phyloP scores from a whole-genome alignment of 192 early-diverging fungal species.

The Backusella tarrabulga region DNA sequence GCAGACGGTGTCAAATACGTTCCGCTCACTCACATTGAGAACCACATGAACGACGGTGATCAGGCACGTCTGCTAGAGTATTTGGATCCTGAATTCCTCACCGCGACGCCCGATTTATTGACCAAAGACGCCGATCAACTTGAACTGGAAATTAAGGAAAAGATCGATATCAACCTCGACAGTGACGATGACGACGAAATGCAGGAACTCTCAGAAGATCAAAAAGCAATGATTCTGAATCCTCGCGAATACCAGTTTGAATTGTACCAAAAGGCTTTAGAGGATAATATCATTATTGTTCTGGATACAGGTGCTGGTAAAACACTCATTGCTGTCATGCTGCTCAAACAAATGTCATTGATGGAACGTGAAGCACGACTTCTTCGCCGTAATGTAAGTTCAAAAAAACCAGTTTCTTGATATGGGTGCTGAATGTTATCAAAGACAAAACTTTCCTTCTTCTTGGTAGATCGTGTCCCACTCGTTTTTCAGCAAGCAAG shows the following conservation, averaged over 20 bases:
- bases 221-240: constrained; percentile 21
- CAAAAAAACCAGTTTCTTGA: background rate
- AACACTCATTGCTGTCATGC: constrained; percentile 84
- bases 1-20: background rate
- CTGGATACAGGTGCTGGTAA: constrained; percentile 94
- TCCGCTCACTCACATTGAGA: background rate
- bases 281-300: constrained; percentile 82
- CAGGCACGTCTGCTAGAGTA: background rate
- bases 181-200: constrained; percentile 9
- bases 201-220: background rate
- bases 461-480: constrained; percentile 86
- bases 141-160: constrained; percentile 9
- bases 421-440: background rate
- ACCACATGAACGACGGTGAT: constrained; percentile 25
- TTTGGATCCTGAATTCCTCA: constrained; percentile 21
- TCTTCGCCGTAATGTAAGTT: constrained; percentile 37
- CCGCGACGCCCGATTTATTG: constrained; percentile 1
- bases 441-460: constrained; percentile 60
- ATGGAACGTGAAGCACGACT: constrained; percentile 37
- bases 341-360: constrained; percentile 71
- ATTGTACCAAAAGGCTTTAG: constrained; percentile 64
- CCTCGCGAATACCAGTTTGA: constrained; percentile 83
- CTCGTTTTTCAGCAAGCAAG: constrained; percentile 83
- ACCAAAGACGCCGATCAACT: background rate
- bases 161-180: constrained; percentile 11